Conservation (phyloP, 2,329 filamentous ascomycete species). For the Bipolaris sorokiniana region DNA sequence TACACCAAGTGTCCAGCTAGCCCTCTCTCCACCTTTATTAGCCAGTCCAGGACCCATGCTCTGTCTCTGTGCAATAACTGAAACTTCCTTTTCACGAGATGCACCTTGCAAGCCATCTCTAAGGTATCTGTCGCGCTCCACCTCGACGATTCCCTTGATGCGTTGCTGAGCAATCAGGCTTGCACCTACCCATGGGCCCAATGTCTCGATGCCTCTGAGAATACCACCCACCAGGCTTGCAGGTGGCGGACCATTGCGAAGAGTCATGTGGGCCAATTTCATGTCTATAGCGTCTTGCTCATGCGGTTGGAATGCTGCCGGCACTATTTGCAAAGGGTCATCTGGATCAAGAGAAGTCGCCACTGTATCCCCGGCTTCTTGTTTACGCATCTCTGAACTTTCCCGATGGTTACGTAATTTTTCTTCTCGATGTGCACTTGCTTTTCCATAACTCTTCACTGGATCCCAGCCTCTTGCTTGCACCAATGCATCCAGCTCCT, state of each 20-base stretch:
- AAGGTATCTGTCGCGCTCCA: slow-evolving; percentile 75
- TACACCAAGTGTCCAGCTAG: slow-evolving; percentile 49
- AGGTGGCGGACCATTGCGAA: slow-evolving; percentile 49
- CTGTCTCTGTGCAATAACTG: slow-evolving; percentile 64
- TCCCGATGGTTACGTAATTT: slow-evolving; percentile 33
- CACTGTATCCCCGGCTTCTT: slow-evolving; percentile 34
- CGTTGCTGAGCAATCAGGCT: slow-evolving; percentile 73
- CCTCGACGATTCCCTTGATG: slow-evolving; percentile 69
- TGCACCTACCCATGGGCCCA: slow-evolving; percentile 77
- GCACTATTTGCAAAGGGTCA: slow-evolving; percentile 15
- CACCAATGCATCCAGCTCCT: slow-evolving; percentile 73
- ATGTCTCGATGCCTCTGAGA: slow-evolving; percentile 69
- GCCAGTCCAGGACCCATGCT: slow-evolving; percentile 64
- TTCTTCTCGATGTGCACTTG: slow-evolving; percentile 44
- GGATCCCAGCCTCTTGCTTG: slow-evolving; percentile 76
- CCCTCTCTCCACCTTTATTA: slow-evolving; percentile 41
- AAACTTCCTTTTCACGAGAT: slow-evolving; percentile 64
- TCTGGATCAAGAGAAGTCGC: slow-evolving; percentile 27
- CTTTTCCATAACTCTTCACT: slow-evolving; percentile 72
- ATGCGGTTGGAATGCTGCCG: slow-evolving; percentile 54
- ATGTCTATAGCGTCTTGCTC: slow-evolving; percentile 65
- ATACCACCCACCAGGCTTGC: slow-evolving; percentile 58
- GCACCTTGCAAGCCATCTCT: slow-evolving; percentile 70
- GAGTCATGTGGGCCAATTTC: slow-evolving; percentile 59
- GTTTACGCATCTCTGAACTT: slow-evolving; percentile 23